Percentiles rank a stretch among this genome's conserved stretches.
Conservation (phyloP, 768 basidiomycete species). For the Gelatoporia subvermispora region DNA sequence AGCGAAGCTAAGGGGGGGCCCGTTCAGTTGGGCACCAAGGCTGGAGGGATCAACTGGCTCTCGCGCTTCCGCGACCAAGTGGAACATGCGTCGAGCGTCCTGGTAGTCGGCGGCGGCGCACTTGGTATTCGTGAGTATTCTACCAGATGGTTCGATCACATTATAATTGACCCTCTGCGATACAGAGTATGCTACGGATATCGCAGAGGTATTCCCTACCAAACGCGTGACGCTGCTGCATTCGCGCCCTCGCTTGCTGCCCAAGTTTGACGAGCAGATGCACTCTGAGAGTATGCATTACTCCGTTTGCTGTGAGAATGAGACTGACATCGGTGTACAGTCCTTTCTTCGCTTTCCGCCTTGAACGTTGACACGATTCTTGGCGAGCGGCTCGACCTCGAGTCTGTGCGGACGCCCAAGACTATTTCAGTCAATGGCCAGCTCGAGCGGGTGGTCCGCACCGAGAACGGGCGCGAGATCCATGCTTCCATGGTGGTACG, state of each 20-base stretch:
- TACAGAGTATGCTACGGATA: slow-evolving; percentile 61
- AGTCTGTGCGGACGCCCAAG: slow-evolving; percentile 19
- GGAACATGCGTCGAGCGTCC: slow-evolving; percentile 41
- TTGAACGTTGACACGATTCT: slow-evolving; percentile 42
- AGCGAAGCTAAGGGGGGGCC: slow-evolving; percentile 2
- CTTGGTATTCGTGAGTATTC: slow-evolving; percentile 59
- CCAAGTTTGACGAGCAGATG: slow-evolving; percentile 47
- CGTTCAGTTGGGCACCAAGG: slow-evolving; percentile 34
- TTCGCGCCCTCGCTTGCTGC: slow-evolving; percentile 49
- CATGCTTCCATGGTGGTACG: slow-evolving; percentile 49
- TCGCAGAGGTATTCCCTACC: slow-evolving; percentile 45
- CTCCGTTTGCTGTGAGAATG: not conserved
- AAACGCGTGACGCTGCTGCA: slow-evolving; percentile 57
- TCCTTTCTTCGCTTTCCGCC: slow-evolving; percentile 19
- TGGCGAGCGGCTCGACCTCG: slow-evolving; percentile 48
- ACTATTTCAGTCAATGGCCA: slow-evolving; percentile 8
- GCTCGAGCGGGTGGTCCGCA: slow-evolving; percentile 33
- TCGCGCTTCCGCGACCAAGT: slow-evolving; percentile 45
- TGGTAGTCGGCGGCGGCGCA: slow-evolving; percentile 70
- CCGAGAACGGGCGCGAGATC: slow-evolving; percentile 45
- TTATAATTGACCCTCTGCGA: not conserved
- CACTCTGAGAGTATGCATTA: slow-evolving; percentile 43
- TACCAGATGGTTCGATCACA: not conserved
- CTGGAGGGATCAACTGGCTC: slow-evolving; percentile 47
- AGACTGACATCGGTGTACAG: slow-evolving; percentile 1